phyloP scores from a whole-genome alignment of 1,139 yeast genomes.

The Lodderomyces elongisporus region DNA sequence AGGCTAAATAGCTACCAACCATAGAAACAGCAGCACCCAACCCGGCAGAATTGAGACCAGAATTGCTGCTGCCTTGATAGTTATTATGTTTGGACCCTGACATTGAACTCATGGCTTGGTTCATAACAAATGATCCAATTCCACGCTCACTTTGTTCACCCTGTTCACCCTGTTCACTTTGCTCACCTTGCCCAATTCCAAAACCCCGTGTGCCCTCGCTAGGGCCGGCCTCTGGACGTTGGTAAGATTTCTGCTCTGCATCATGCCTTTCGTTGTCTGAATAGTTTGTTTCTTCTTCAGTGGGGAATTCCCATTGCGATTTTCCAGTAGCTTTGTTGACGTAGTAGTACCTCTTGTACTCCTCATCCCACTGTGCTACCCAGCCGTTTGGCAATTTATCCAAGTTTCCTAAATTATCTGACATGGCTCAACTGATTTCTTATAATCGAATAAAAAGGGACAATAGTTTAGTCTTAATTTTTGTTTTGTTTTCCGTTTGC shows the following conservation, averaged over 20 bases:
- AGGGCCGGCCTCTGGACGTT: neutral
- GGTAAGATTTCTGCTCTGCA: neutral
- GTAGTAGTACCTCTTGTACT: constrained; percentile 20
- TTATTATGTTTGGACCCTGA: constrained; percentile 5
- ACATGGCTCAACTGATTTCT: no score
- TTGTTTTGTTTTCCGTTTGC: neutral
- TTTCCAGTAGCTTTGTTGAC: constrained; percentile 20
- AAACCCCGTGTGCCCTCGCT: neutral
- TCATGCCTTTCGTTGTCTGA: neutral
- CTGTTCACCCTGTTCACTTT: constrained; percentile 2
- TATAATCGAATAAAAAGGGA: no score
- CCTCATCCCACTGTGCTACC: constrained; percentile 28
- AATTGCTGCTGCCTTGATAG: neutral
- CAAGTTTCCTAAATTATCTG: no score
- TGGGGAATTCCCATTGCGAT: constrained; percentile 20
- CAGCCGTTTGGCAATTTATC: constrained; percentile 24
- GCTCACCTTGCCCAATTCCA: neutral
- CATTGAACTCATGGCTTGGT: constrained; percentile 9
- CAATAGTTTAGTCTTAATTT: neutral
- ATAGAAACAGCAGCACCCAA: constrained; percentile 10
- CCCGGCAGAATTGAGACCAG: constrained; percentile 3
- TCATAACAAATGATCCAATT: constrained; percentile 12
- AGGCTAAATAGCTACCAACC: constrained; percentile 10
- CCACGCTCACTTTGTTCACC: constrained; percentile 12
- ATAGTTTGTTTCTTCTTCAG: constrained; percentile 7